Base-by-base conservation (phyloP, 169 alveolate species). In the Condylostoma magnum region DNA sequence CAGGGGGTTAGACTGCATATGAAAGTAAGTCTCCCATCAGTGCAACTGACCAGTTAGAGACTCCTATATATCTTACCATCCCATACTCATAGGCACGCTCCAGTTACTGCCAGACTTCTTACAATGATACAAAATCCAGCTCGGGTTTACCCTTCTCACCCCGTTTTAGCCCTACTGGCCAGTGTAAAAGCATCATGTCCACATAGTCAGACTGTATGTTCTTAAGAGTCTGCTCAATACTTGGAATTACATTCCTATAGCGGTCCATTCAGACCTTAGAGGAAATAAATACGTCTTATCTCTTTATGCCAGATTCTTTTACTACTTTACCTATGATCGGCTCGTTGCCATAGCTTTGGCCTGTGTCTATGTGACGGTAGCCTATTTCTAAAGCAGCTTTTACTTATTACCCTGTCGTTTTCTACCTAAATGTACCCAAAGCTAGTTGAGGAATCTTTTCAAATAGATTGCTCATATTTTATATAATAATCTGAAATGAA, bases 251-350 rank as follows among this genome's bases (percentile, higher is more conserved):
- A 34, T 76, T 58, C 20, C 54, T 65, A 51, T 76, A 66, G 50
- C 63, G 52, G 33, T 36, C 52, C 48, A 47, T 48, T 84, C 88
- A 80, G 27, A 79, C 53, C 73, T 90, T 90, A 6, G 90, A 78
- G 4, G 87, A 80, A 22, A 90, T 73, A 65, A 81, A 72, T 69
- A 84, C 72, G 67, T 80, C 94, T 66, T 90, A 93, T 76, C 96
- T 80, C 72, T 80, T 82, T 25, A 75, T 72, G 38, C 55, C 48
- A n/a, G 68, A 80, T 60, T 79, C 80, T 66, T 73, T 66, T 6
- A 90, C 38, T 1, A 88, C 96, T 41, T 80, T 68, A 18, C 96
- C 96, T 1, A 90, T 63, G 43, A 56, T 84, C 31, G 60, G 89
- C 77, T 90, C 94, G 57, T 77, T 85, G 18, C 75, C 66, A 75